Conservation (phyloP, 352 stramenopile species). For the Pythium inflatum region DNA sequence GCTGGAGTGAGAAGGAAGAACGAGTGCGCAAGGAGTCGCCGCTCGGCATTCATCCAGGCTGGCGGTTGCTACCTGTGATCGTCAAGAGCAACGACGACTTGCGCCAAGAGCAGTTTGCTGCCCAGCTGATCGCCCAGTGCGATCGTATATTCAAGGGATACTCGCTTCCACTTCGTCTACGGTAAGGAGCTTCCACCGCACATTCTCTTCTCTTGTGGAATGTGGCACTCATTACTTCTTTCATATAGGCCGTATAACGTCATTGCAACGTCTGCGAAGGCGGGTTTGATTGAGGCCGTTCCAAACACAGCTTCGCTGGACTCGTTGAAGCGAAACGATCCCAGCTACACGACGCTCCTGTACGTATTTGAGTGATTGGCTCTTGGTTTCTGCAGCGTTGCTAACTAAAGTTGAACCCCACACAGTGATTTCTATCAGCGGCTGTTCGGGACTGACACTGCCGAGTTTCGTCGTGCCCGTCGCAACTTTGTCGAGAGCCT, state of each 20-base stretch:
- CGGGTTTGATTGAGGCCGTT: constrained; percentile 97
- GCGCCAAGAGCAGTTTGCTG: constrained; percentile 96
- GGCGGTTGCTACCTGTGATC: constrained; percentile 90
- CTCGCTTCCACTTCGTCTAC: constrained; percentile 94
- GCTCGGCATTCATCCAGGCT: constrained; percentile 59
- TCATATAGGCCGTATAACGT: constrained; percentile 95
- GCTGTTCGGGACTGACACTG: constrained; percentile 89
- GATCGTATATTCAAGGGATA: constrained; percentile 95
- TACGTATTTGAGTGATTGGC: constrained; percentile 88
- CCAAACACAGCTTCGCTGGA: constrained; percentile 98
- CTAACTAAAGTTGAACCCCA: too few species aligned
- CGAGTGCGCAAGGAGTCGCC: constrained; percentile 63
- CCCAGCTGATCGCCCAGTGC: constrained; percentile 96
- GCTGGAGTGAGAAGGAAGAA: constrained; percentile 76
- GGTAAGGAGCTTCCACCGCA: constrained; percentile 48
- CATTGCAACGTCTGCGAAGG: constrained; percentile 92
- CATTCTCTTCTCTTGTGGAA: too few species aligned
- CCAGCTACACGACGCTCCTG: constrained; percentile 83
- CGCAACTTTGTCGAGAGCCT: constrained; percentile 89
- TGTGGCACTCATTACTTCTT: constrained; percentile 25
- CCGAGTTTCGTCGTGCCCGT: constrained; percentile 63
- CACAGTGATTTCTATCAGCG: constrained; percentile 94
- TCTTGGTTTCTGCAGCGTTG: constrained; percentile 8
- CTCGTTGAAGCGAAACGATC: constrained; percentile 93
- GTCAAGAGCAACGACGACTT: constrained; percentile 99